Conservation (phyloP, 2,329 filamentous ascomycete genomes). For the Beauveria sp. region DNA sequence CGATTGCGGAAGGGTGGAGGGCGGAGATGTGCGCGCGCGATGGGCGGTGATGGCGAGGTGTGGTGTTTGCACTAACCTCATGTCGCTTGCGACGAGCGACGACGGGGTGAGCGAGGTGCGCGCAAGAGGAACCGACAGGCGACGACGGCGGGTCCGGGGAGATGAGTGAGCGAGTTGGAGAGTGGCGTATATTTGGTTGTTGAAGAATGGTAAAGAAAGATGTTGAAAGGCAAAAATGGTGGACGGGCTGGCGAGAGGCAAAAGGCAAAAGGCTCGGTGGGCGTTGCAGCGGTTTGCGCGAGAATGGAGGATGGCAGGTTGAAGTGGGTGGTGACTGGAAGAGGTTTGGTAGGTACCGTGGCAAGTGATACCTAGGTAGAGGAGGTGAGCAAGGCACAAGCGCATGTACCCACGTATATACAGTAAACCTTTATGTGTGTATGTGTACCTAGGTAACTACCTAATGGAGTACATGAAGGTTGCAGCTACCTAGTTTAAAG, state of each 20-base stretch:
- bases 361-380: not conserved
- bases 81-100: conserved; percentile 2
- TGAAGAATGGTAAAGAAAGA: not conserved
- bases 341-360: not conserved
- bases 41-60: conserved; percentile 25
- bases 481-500: no score
- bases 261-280: not conserved
- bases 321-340: not conserved
- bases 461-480: no score
- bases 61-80: conserved; percentile 19
- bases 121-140: conserved; percentile 16
- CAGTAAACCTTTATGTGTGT: no score
- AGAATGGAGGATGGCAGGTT: not conserved
- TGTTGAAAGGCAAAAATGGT: not conserved
- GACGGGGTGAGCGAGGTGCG: not conserved
- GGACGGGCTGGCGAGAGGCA: not conserved
- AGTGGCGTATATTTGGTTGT: not conserved
- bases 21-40: conserved; percentile 25
- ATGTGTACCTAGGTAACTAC: no score
- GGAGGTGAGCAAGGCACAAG: no score
- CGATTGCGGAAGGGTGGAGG: not conserved
- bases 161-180: conserved; percentile 19
- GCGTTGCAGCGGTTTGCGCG: conserved; percentile 4
- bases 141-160: conserved; percentile 22
- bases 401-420: no score